Conservation (phyloP, 257 asterid species). For the Mitragyna speciosa region DNA sequence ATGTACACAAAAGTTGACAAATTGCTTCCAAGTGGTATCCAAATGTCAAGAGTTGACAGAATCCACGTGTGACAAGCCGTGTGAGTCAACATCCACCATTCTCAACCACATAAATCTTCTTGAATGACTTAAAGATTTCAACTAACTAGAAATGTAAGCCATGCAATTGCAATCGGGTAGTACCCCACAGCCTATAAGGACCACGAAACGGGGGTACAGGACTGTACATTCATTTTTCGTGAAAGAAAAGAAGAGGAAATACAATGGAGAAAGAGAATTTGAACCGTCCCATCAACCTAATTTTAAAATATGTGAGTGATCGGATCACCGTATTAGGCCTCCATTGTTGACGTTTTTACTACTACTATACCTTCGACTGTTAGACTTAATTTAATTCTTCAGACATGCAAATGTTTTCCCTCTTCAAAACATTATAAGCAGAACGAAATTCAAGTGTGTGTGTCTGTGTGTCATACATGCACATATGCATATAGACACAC, state of each 20-base stretch:
- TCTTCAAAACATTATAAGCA: too few species aligned
- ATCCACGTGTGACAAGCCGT: conserved; percentile 22
- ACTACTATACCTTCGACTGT: not conserved
- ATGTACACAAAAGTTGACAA: conserved; percentile 20
- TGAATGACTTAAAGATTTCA: not conserved
- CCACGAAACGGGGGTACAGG: not conserved
- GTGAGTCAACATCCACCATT: conserved; percentile 21
- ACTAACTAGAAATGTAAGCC: not conserved
- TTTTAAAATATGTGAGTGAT: too few species aligned
- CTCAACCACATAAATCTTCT: conserved; percentile 29
- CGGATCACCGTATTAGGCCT: too few species aligned
- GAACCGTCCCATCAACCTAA: too few species aligned
- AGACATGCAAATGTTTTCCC: not conserved
- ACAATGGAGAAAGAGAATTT: too few species aligned
- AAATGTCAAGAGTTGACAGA: not conserved
- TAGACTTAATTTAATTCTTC: too few species aligned
- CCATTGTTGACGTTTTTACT: too few species aligned
- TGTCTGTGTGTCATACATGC: too few species aligned
- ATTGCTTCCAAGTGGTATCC: conserved; percentile 10
- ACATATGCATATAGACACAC: too few species aligned
- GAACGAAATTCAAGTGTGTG: not conserved
- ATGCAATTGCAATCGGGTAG: not conserved
- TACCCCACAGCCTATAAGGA: not conserved
- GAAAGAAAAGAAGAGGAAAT: too few species aligned
- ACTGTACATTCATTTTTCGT: not conserved